These are phyloP conservation scores for Fusarium coicis DNA, from an alignment of 2,329 filamentous ascomycete genomes.

Conservation along the genomic window DNA sequence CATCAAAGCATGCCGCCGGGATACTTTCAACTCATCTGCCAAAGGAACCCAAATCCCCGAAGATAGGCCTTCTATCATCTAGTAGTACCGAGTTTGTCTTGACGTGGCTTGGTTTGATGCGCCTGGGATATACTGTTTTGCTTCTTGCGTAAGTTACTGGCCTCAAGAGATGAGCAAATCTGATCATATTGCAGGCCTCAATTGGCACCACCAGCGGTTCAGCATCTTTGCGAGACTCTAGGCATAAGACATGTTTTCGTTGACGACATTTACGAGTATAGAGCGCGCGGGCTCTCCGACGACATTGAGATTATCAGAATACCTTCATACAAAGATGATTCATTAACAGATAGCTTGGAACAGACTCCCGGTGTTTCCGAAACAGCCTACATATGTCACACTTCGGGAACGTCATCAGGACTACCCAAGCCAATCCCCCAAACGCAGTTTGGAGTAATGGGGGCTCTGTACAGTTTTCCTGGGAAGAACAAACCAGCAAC, in stretches of 20 bases:
- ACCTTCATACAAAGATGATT: constrained; percentile 3
- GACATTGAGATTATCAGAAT: constrained; percentile 19
- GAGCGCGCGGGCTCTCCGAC: background rate
- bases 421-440: constrained; percentile 72
- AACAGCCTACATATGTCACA: constrained; percentile 69
- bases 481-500: constrained; percentile 55
- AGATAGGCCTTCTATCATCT: constrained; percentile 61
- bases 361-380: constrained; percentile 38
- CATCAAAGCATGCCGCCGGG: constrained; percentile 50
- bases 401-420: constrained; percentile 72
- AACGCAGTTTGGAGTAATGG: constrained; percentile 63
- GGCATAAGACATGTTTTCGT: constrained; percentile 56
- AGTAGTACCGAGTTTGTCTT: constrained; percentile 69
- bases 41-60: fast-evolving
- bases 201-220: constrained; percentile 57
- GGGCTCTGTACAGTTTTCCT: constrained; percentile 62
- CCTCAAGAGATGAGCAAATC: background rate
- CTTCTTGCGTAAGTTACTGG: constrained; percentile 60
- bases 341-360: background rate
- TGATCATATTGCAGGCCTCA: constrained; percentile 54
- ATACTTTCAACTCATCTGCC: constrained; percentile 13
- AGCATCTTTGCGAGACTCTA: constrained; percentile 62
- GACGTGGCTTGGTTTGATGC: constrained; percentile 69
- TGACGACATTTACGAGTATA: constrained; percentile 47
- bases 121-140: constrained; percentile 64